Evolutionary conservation across 306 rosid species (phyloP).

Genomic region (Vicia faba): DNA sequence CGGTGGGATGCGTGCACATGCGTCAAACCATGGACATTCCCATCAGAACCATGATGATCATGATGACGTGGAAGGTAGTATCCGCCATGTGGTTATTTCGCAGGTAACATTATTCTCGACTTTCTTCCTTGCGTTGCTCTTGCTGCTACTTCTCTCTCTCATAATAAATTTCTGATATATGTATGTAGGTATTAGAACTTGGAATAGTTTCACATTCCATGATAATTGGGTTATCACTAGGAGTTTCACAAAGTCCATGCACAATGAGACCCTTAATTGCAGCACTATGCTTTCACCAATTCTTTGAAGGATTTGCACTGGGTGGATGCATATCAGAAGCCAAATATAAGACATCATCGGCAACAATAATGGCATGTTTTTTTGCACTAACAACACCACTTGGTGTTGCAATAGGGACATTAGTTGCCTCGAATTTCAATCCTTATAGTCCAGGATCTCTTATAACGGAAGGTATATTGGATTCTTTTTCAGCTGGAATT

Average conservation of each 20-base stretch:
- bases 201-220: constrained; percentile 96
- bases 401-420: constrained; percentile 71
- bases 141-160: too few species aligned
- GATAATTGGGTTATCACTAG: constrained; percentile 83
- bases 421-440: constrained; percentile 62
- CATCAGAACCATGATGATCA: not conserved
- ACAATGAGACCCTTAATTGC: constrained; percentile 82
- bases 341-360: constrained; percentile 61
- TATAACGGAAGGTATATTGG: constrained; percentile 76
- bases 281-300: constrained; percentile 86
- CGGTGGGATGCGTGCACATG: constrained; percentile 73
- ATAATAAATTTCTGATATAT: not conserved
- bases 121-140: not conserved
- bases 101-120: constrained; percentile 51
- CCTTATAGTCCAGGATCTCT: constrained; percentile 75
- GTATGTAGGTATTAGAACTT: constrained; percentile 77
- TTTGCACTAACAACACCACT: constrained; percentile 77
- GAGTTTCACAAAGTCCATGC: constrained; percentile 94
- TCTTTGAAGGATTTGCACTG: constrained; percentile 97
- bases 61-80: constrained; percentile 48
- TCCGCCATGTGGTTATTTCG: constrained; percentile 78
- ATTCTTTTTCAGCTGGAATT: constrained; percentile 82
- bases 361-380: constrained; percentile 74
- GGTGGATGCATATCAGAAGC: constrained; percentile 97
- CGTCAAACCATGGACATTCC: constrained; percentile 63